phyloP scores from a whole-genome alignment of 2,329 filamentous ascomycete genomes.

The Diaporthe longicolla region DNA sequence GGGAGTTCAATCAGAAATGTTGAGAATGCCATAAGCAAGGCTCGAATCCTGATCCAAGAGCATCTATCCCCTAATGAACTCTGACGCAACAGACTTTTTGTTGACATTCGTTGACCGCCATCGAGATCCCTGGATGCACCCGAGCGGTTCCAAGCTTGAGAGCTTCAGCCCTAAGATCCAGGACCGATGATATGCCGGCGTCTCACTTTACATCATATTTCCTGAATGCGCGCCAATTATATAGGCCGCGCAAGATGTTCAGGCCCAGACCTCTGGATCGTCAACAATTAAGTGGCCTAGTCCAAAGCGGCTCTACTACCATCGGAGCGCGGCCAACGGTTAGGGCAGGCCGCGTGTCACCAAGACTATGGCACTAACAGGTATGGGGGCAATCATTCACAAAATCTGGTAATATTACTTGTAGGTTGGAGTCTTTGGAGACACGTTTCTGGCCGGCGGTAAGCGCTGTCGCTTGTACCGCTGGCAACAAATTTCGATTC shows the following conservation, averaged over 20 bases:
- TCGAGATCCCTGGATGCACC: slow-evolving; percentile 5
- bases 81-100: not conserved
- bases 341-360: not conserved
- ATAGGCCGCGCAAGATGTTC: not conserved
- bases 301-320: not conserved
- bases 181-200: not conserved
- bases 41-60: not conserved
- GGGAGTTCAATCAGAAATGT: not conserved
- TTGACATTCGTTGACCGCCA: not conserved
- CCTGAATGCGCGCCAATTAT: too few species aligned
- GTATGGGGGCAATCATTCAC: not conserved
- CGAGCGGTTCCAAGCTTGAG: not conserved
- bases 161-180: not conserved
- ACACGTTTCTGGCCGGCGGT: too few species aligned
- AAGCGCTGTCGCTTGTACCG: too few species aligned
- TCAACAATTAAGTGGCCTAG: not conserved
- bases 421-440: too few species aligned
- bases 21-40: not conserved
- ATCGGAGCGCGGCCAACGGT: not conserved
- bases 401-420: too few species aligned
- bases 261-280: slow-evolving; percentile 14
- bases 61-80: not conserved
- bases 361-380: fast-evolving
- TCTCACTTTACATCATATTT: slow-evolving; percentile 3
- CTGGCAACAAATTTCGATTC: too few species aligned